Conservation (phyloP, 345 rosid species). For the Hevea brasiliensis region DNA sequence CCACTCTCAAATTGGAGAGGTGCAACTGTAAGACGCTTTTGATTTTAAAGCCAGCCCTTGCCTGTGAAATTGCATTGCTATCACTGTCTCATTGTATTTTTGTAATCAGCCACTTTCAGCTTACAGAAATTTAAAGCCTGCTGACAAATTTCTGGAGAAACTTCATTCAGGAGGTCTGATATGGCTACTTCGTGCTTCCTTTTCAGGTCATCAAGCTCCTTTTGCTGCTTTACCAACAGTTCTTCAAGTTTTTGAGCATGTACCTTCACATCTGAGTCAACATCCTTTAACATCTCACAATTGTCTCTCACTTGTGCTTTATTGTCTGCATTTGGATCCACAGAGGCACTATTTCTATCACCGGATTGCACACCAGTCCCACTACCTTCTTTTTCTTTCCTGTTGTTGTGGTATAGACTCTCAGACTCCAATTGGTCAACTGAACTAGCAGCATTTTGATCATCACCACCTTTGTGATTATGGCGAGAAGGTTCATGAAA, state of each 20-base stretch:
- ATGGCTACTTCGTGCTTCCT: slow-evolving; percentile 56
- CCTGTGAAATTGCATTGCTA: background rate
- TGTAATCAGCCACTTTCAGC: slow-evolving; percentile 32
- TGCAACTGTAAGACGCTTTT: background rate
- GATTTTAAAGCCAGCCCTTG: background rate
- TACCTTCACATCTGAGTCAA: slow-evolving; percentile 34
- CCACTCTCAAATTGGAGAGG: slow-evolving; percentile 2
- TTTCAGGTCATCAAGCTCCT: slow-evolving; percentile 63
- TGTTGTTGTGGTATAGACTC: background rate
- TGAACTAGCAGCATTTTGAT: slow-evolving; percentile 20
- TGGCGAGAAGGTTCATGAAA: slow-evolving; percentile 21
- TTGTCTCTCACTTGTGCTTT: slow-evolving; percentile 10
- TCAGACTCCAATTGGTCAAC: slow-evolving; percentile 20
- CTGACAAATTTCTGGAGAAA: slow-evolving; percentile 50
- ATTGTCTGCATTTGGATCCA: slow-evolving; percentile 17
- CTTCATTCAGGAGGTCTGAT: slow-evolving; percentile 55
- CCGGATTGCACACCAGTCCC: background rate
- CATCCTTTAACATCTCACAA: background rate
- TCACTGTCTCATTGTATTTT: background rate
- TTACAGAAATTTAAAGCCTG: slow-evolving; percentile 48
- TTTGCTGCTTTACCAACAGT: slow-evolving; percentile 60
- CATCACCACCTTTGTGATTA: slow-evolving; percentile 16
- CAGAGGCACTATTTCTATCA: slow-evolving; percentile 3
- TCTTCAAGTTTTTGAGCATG: slow-evolving; percentile 55
- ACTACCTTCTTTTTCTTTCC: background rate